Base-by-base conservation (phyloP, 2,329 filamentous ascomycete genomes). In the Chrysoporthe puriensis region DNA sequence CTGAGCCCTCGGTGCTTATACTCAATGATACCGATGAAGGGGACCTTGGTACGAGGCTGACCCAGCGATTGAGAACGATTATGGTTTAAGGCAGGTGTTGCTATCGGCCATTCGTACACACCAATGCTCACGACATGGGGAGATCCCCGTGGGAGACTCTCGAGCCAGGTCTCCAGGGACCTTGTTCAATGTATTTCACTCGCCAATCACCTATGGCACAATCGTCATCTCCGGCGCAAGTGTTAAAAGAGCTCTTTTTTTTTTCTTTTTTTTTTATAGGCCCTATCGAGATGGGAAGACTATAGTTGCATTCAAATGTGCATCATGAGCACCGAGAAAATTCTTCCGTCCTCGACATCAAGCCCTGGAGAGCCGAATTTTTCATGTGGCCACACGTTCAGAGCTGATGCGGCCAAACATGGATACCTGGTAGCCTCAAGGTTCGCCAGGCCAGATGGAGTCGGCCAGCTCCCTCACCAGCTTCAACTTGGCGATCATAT, bases 401-500 rank as follows among this genome's bases (percentile, higher is more conserved):
- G 11, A 26, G 21, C 48, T 52, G 48, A 13, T 52, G 21, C 9
- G 48, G 48, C 32, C 21, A 26, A 52, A 21, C n/a, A 26, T 26
- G 21, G n/a, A 52, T 13, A 26, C n/a, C 2, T 32, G 14, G 11
- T 32, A 26, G 21, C 21, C 48, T 73, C 60, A 75, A 3, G 74
- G 73, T 70, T 75, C 70, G 9, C 72, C 71, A 1, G 73, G 72
- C 90, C 90, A 93, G 50, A 93, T 82, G 66, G 87, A 84, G 73
- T 88, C 83, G 5, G 90, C 90, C 72, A 93, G 84, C 62, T 86
- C 83, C 68, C 88, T 84, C 43, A 92, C 90, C 67, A 93, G 80
- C 79, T 87, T 84, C 73, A 93, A 77, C 81, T 92, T 93, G 73
- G 84, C 86, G 77, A 88, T 84, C 90, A 92, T 92, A 72, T 88